These are phyloP conservation scores for Paramecium sexaurelia DNA, from an alignment of 73 alveolate species.

Conservation along the genomic window DNA sequence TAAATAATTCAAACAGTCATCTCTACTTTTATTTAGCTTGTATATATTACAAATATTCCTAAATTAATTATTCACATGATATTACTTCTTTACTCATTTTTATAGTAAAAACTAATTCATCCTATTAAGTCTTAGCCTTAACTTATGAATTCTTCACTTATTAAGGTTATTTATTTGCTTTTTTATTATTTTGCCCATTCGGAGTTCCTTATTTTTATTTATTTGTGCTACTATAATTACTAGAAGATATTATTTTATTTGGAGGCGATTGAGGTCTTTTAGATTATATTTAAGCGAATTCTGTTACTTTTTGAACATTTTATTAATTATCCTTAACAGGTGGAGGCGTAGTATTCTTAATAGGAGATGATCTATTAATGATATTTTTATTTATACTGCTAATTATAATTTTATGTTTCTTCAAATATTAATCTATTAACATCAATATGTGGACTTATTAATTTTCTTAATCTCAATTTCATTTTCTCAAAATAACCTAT, in stretches of 20 bases:
- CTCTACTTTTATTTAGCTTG: slow-evolving; percentile 46
- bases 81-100: slow-evolving; percentile 63
- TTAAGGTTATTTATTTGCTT: neutral
- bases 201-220: slow-evolving; percentile 8
- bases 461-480: slow-evolving; percentile 69
- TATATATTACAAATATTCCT: slow-evolving; percentile 58
- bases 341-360: neutral
- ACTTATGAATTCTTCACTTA: neutral
- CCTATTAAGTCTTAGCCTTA: slow-evolving; percentile 28
- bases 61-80: neutral
- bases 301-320: slow-evolving; percentile 40
- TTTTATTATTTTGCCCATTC: neutral
- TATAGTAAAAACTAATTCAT: slow-evolving; percentile 66
- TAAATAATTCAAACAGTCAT: slow-evolving; percentile 41
- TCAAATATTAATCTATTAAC: slow-evolving; percentile 62
- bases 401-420: slow-evolving; percentile 52
- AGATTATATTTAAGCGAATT: neutral
- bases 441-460: slow-evolving; percentile 68
- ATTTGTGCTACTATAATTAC: neutral
- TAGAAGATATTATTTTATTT: neutral
- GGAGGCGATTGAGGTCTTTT: slow-evolving; percentile 4
- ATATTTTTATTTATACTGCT: neutral
- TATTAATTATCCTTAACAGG: slow-evolving; percentile 29
- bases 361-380: neutral
- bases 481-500: slow-evolving; percentile 69